phyloP scores from a whole-genome alignment of 306 rosid genomes.

The Elaeagnus macrophylla region DNA sequence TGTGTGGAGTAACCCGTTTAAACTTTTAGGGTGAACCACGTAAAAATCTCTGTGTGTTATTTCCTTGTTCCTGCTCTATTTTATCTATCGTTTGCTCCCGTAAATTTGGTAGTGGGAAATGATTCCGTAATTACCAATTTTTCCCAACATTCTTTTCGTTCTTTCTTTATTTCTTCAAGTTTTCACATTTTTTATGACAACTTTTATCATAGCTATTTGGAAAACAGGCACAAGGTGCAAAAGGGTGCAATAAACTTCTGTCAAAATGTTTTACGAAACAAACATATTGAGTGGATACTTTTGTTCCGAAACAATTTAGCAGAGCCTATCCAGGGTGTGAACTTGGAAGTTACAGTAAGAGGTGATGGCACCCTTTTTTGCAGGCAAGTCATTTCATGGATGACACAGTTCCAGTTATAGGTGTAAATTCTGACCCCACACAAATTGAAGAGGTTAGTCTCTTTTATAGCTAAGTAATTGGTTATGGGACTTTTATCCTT shows the following conservation, averaged over 20 bases:
- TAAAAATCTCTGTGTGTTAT: no score
- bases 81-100: no score
- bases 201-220: conserved; percentile 27
- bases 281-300: conserved; percentile 69
- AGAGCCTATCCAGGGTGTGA: conserved; percentile 56
- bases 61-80: no score
- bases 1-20: no score
- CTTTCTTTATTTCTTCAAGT: neutral
- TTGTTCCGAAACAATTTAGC: conserved; percentile 35
- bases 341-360: conserved; percentile 71
- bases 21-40: no score
- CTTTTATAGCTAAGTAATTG: conserved; percentile 1
- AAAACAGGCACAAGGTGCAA: conserved; percentile 60
- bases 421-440: conserved; percentile 94
- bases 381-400: conserved; percentile 83
- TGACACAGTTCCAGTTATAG: conserved; percentile 68
- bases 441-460: conserved; percentile 54
- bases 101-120: no score
- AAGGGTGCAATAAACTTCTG: conserved; percentile 56
- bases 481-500: conserved; percentile 12
- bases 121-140: no score
- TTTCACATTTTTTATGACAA: conserved; percentile 3
- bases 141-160: neutral
- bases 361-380: conserved; percentile 83
- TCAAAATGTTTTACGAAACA: conserved; percentile 54